Base-by-base conservation (phyloP, 2,329 filamentous ascomycete species). In the Periconia digitata region DNA sequence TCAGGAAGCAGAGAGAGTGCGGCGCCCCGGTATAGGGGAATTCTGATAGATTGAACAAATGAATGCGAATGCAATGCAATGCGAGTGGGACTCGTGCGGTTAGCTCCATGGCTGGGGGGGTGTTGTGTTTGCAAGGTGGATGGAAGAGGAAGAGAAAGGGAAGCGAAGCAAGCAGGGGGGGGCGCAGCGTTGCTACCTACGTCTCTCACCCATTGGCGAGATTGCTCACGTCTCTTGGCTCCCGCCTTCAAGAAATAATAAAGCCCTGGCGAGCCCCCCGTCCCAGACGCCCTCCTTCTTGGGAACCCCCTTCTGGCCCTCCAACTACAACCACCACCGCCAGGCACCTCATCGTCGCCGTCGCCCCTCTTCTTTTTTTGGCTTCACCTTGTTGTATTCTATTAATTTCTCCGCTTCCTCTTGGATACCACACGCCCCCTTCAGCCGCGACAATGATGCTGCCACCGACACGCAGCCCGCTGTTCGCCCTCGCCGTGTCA, bases 401-500 rank as follows among this genome's bases (percentile, higher is more conserved):
- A n/a, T n/a, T n/a, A n/a, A n/a, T n/a, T n/a, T n/a, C n/a, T n/a
- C n/a, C n/a, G n/a, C n/a, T n/a, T n/a, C n/a, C 27, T 32, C 27
- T 32, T 32, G 27, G 27, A 32, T 32, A 32, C 10, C 40, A n/a
- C 16, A 8, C 24, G 13, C 37, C 22, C 37, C 37, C 17, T 40
- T 23, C 43, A 48, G 45, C 44, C 43, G 39, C 37, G 50, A 60
- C 42, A 47, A 65, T 59, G 54, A 67, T 69, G 65, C 50, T 69
- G 50, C 57, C 65, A 20, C 54, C 62, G 43, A 50, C 58, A 43
- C 64, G 66, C 38, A 66, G 58, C 49, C 65, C 66, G 44, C 54
- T 70, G 43, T 60, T 67, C 36, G 53, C 53, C 41, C 59, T 70
- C 24, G 63, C 65, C 21, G 57, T 61, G 44, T 60, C 60, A 49